Evolutionary conservation across 768 basidiomycete genomes (phyloP).

Genomic region (Lactifluus volemus): DNA sequence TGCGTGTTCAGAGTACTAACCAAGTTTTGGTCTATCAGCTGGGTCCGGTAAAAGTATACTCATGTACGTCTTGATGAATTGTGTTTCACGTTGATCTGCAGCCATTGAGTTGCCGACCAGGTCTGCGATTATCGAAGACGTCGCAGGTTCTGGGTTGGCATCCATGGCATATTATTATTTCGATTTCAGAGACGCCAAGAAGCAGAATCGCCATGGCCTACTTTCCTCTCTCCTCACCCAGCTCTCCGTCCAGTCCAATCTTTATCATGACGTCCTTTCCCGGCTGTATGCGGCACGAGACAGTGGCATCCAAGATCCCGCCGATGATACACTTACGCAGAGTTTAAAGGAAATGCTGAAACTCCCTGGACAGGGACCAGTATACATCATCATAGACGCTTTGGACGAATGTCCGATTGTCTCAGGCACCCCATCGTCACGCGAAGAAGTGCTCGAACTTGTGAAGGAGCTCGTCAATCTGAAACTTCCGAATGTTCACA

Average conservation of each 20-base stretch:
- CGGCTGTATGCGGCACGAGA: background rate
- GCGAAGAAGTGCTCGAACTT: background rate
- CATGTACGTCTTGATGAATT: background rate
- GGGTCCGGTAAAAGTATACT: slow-evolving; percentile 2
- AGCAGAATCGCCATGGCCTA: background rate
- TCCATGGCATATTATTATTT: slow-evolving; percentile 1
- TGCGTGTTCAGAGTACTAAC: too few relatives aligned
- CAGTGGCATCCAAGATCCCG: background rate
- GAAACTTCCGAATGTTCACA: background rate
- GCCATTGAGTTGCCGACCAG: background rate
- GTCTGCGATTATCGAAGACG: background rate
- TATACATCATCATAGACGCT: background rate
- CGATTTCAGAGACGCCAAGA: background rate
- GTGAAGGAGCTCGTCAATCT: background rate
- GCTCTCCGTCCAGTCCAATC: background rate
- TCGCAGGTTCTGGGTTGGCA: background rate
- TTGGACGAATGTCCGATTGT: slow-evolving; percentile 5
- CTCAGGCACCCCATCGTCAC: background rate
- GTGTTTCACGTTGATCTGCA: background rate
- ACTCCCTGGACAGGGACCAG: background rate
- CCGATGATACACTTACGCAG: background rate
- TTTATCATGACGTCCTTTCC: background rate
- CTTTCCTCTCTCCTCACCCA: background rate
- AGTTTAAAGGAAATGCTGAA: background rate
- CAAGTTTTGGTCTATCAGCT: too few relatives aligned